Base-by-base conservation (phyloP, 2,329 filamentous ascomycete species). In the Fusarium brachygibbosum region DNA sequence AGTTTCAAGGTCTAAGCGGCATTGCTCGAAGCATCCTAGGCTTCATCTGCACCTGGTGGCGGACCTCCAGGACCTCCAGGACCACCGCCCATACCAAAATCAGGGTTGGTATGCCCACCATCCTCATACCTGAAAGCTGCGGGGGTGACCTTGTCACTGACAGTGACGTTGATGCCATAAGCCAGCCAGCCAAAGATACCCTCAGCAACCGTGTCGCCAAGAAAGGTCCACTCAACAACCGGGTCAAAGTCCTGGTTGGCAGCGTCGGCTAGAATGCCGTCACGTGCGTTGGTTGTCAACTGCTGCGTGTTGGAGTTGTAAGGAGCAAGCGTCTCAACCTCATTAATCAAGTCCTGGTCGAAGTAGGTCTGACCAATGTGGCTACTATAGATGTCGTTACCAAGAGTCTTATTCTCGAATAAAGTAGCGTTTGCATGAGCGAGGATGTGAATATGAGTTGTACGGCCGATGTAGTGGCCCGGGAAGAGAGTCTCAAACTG, bases 341-440 rank as follows among this genome's bases (percentile, higher is more conserved):
- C 73, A 4, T 76, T 62, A 58, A 88, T 83, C 40, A 91, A 82
- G 62, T 82, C 80, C 72, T 90, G 85, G 75, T 90, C 87, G 73
- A 89, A 87, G 79, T 88, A 91, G 56, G 88, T 77, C 76, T 91
- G 88, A n/a, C 88, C 88, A 31, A 90, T 83, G 76, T 91, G 87
- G 11, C 86, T 84, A 54, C 87, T 82, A 34, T 78, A 78, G 42
- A 75, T 76, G 0, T 78, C 74, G 31, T 74, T 76, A 21, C 76
- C 75, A 6, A 81, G 75, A 1, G 80, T 81, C 34, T 75, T 65
- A 69, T 81, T 81, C 32, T 69, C 46, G 17, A 75, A 67, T 5
- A 76, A 60, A 11, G 77, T 77, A 4, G 77, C 77, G 51, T 79
- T 79, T 48, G 76, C 70, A 66, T 81, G 76, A 81, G 82, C 75